Base-by-base conservation (phyloP, 192 early-diverging fungal species). In the Gonapodya prolifera region DNA sequence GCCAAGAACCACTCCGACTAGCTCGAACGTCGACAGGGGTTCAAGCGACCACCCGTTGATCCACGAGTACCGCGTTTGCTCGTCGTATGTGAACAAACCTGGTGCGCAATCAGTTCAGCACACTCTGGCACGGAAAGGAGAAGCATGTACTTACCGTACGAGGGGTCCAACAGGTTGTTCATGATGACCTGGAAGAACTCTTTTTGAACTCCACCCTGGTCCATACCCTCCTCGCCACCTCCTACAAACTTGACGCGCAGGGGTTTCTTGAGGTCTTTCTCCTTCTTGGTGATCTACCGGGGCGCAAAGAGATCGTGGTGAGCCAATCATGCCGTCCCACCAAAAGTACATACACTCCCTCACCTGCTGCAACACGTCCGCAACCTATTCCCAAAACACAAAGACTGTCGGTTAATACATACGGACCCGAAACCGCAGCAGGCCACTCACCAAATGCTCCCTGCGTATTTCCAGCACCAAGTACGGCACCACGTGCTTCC, bases 171-270 rank as follows among this genome's bases (percentile, higher is more conserved):
- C 34, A 97, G 85, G 78, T 89, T 82, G 29, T 86, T 86, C 34
- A 96, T 80, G 45, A 98, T 76, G 29, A 91, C 86, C 69, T 93
- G 91, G 80, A 96, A 95, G 81, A 95, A 94, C 83, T 98, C 96
- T 83, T 98, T 98, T 45, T 96, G 95, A 23, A 98, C 94, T 33
- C 96, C 96, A 76, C 96, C 96, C 86, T 95, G 93, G 78, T 98
- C 96, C 86, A 94, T 90, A 2, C 95, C 96, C 80, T 95, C 92
- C 78, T 98, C 96, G 30, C 94, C 94, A 36, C 92, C 91, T 28
- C 90, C 91, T 0, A 94, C 88, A 84, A 96, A 98, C 69, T 89
- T 87, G 31, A 96, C 91, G 78, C 93, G 92, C 32, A 95, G 85
- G 1, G 93, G 93, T 35, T 93, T 93, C 78, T 94, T 93, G 1